Percentiles rank a stretch among this genome's conserved stretches.
Evolutionary conservation across 495 filamentous ascomycete genomes (phyloP).

Genomic region (Neurospora africana): DNA sequence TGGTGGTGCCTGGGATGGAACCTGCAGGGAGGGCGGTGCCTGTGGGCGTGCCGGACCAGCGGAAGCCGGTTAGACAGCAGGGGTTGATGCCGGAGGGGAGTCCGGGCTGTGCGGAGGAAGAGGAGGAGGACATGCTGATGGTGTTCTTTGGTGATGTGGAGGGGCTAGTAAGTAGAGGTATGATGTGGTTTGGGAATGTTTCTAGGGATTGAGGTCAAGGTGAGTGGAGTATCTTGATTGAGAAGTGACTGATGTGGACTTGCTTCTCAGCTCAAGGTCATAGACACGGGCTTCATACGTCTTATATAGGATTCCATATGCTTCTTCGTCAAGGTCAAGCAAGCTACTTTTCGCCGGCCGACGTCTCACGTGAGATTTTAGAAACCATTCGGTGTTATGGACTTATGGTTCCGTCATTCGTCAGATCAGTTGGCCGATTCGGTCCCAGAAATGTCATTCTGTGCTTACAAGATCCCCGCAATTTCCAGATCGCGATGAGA

Average conservation of each 20-base stretch:
- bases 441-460: not conserved
- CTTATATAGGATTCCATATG: not conserved
- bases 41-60: constrained; percentile 37
- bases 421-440: not conserved
- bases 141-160: not conserved
- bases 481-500: not conserved
- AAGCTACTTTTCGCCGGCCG: not conserved
- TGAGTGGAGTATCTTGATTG: not conserved
- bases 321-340: not conserved
- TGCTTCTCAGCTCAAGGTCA: not conserved
- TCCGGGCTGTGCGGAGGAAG: not conserved
- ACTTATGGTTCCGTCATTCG: not conserved
- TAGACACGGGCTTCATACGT: not conserved
- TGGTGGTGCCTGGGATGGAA: constrained; percentile 26
- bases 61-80: constrained; percentile 32
- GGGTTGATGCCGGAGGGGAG: not conserved
- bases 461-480: not conserved
- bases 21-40: constrained; percentile 19
- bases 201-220: not conserved
- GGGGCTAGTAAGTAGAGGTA: not conserved
- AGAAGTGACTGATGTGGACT: not conserved
- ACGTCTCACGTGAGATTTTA: not conserved
- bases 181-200: not conserved
- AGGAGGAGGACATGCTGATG: not conserved
- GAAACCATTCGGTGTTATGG: not conserved